Base-by-base conservation (phyloP, 2,329 filamentous ascomycete species). In the Tricladium varicosporioides region DNA sequence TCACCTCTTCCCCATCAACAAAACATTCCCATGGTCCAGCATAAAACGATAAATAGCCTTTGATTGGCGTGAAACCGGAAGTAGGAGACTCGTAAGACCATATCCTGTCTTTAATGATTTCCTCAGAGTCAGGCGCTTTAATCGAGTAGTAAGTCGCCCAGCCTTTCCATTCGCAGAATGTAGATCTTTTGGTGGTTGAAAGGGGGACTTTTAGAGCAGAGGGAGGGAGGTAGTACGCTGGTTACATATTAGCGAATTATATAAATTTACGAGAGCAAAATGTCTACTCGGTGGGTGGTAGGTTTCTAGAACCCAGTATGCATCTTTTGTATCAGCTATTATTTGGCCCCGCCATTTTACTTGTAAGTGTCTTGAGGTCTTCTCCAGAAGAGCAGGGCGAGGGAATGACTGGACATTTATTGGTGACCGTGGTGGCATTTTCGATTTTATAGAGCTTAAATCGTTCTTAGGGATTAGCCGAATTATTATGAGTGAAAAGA, bases 131-230 rank as follows among this genome's bases (percentile, higher is more conserved):
- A 31, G 66, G 44, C 69, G 67, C 44, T 68, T 71, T 71, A 47
- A 82, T 69, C 56, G 76, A 72, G 70, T 82, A 84, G 67, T 86
- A 86, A 1, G 80, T 83, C 10, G 83, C 83, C 27, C 70, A 68
- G 43, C 83, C 83, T 69, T 85, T 86, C 80, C 81, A 86, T 69
- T 85, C 83, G 70, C 81, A 86, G 60, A 76, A 80, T 5, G 65
- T 67, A 4, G 79, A 75, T 57, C 70, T 72, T 56, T 72, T 68
- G 2, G 79, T 81, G 45, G 72, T 74, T 27, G 68, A 73, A 44
- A 85, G 69, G 3, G 76, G 73, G 11, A 81, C 63, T 16, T 74
- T 74, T 55, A 85, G 64, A 11, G 77, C 74, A 2, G 75, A 74
- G 1, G 74, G 77, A 1, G 84, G 82, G 4, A 87, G 72, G 66